These are phyloP conservation scores for Mitragyna speciosa DNA, from an alignment of 257 asterid species.

Conservation along the genomic window DNA sequence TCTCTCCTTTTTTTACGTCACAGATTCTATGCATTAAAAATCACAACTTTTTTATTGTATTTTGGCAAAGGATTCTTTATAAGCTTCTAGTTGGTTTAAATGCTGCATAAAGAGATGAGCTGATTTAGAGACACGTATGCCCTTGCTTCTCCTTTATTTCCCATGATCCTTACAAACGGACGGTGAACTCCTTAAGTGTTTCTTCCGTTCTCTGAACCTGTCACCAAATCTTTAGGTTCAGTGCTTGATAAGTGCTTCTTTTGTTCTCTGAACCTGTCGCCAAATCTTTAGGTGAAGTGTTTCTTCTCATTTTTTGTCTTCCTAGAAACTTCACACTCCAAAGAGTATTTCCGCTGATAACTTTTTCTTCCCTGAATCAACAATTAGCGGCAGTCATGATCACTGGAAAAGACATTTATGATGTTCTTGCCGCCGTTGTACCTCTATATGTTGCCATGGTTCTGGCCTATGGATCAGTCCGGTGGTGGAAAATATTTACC, in stretches of 20 bases:
- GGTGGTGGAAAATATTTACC: slow-evolving; percentile 95
- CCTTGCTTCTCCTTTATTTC: not conserved
- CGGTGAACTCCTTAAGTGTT: too few relatives aligned
- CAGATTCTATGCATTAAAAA: not conserved
- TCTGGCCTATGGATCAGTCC: slow-evolving; percentile 77
- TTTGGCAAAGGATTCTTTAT: not conserved
- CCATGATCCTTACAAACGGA: not conserved
- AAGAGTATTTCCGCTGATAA: not conserved
- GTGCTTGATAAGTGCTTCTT: too few relatives aligned
- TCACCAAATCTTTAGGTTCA: too few relatives aligned
- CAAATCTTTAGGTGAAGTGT: too few relatives aligned
- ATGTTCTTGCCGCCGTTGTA: slow-evolving; percentile 74
- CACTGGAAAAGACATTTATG: slow-evolving; percentile 75
- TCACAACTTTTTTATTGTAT: not conserved
- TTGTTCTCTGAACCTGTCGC: too few relatives aligned
- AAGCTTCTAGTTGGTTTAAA: not conserved
- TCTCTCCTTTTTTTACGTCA: not conserved
- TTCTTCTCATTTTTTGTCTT: not conserved
- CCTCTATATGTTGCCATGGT: slow-evolving; percentile 88
- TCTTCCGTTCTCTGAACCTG: too few relatives aligned
- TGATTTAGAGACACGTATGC: not conserved
- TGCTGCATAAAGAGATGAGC: not conserved
- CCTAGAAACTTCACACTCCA: not conserved
- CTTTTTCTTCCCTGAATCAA: too few relatives aligned
- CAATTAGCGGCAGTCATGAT: slow-evolving; percentile 40